Base-by-base conservation (phyloP, 208 protist genomes). In the Acanthamoeba culbertsoni region DNA sequence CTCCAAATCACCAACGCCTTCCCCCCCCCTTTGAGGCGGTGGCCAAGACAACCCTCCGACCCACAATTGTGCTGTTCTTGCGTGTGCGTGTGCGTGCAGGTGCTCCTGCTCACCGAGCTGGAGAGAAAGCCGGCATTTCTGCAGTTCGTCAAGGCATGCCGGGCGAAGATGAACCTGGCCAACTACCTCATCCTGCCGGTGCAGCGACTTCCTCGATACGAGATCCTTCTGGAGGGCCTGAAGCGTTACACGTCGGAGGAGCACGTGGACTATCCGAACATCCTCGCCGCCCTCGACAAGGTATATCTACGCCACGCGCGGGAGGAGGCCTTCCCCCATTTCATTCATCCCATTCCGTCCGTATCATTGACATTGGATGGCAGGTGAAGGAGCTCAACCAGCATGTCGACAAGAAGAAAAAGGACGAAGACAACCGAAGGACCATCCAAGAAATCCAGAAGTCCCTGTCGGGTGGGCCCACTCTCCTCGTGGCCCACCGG, bases 191-290 rank as follows among this genome's bases (percentile, higher is more conserved):
- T 86, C 33, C 73, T 86, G 18, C 73, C 73, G 2, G 73, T 86
- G 3, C 73, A 86, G 33, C 40, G 73, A 14, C 73, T 86, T n/a
- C 73, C 73, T 33, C 73, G 73, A 35, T 86, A 86, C 46, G 73
- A 86, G 40, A 86, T 86, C n/a, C 46, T 86, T 5, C 73, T 86
- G 16, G 73, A 86, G 43, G 73, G 73, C 3, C 46, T 86, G 8
- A 57, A 57, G 43, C 18, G 33, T 1, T 86, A 86, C 73, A 86
- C 73, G 3, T 86, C 43, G 7, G 43, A 86, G 33, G 73, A 86
- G 46, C 73, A 86, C 33, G 73, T 86, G 23, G 73, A 86, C n/a
- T 86, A 86, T n/a, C 43, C 43, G 40, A 86, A 86, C 73, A 86
- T 86, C 46, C 46, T 57, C 40, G 73, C 73, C n/a, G 73, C 73